Conservation (phyloP, 805 yeast genomes). For the Phaffomyces opuntiae region DNA sequence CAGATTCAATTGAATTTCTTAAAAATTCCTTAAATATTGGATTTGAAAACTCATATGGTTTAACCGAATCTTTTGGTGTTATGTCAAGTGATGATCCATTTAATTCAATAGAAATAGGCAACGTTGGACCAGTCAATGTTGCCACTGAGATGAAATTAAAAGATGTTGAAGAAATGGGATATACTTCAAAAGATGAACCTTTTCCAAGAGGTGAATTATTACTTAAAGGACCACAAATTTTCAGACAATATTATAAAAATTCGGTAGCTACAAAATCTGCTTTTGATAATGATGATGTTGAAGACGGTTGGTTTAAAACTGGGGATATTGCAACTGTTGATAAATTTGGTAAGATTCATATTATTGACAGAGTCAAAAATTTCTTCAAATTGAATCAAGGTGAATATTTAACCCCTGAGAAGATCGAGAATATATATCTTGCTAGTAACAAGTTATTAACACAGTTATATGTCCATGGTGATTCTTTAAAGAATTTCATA, state of each 20-base stretch:
- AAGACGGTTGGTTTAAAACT: conserved; percentile 43
- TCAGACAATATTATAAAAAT: conserved; percentile 43
- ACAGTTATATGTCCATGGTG: conserved; percentile 50
- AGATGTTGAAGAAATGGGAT: conserved; percentile 46
- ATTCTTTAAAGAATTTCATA: conserved; percentile 42
- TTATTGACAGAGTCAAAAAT: conserved; percentile 60
- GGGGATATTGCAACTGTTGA: conserved; percentile 46
- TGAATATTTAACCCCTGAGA: conserved; percentile 60
- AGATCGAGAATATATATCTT: conserved; percentile 50
- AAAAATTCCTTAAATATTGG: conserved; percentile 41
- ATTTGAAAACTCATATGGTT: conserved; percentile 49
- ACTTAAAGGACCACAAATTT: conserved; percentile 50
- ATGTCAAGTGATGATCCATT: conserved; percentile 30
- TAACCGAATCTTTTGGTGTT: conserved; percentile 61
- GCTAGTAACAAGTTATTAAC: conserved; percentile 34
- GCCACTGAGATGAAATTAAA: conserved; percentile 46
- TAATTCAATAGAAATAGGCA: conserved; percentile 29
- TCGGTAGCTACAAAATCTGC: conserved; percentile 39
- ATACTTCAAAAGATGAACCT: conserved; percentile 38
- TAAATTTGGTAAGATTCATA: conserved; percentile 29
- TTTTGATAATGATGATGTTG: conserved; percentile 33
- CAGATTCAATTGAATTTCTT: conserved; percentile 45
- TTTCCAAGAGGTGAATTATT: conserved; percentile 47
- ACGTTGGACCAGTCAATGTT: conserved; percentile 44
- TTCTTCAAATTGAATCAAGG: conserved; percentile 55